Percentiles rank a stretch among this genome's conserved stretches.
These are phyloP conservation scores for Logfia minima DNA, from an alignment of 129 eudicot genomes.

Conservation along the genomic window DNA sequence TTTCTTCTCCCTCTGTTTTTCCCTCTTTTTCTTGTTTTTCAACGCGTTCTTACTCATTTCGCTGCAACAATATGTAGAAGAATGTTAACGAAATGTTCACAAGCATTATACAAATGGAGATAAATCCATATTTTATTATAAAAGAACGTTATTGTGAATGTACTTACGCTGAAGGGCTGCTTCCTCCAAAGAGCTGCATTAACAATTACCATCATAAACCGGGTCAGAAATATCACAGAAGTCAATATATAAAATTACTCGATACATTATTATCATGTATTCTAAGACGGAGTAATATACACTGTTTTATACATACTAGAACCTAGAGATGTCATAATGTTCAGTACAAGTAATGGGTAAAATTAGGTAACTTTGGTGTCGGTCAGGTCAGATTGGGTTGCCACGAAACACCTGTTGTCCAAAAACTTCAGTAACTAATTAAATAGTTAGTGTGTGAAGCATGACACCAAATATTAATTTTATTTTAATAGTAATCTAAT, in stretches of 20 bases:
- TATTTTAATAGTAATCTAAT: neutral
- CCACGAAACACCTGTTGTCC: neutral
- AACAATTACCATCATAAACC: conserved; percentile 12
- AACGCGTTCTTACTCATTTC: conserved; percentile 90
- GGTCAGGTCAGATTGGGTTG: neutral
- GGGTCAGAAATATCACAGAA: conserved; percentile 10
- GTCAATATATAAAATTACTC: neutral
- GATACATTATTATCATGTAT: neutral
- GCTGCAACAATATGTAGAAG: conserved; percentile 32
- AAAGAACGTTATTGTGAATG: conserved; percentile 1
- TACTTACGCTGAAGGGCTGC: conserved; percentile 64
- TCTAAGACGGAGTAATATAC: neutral
- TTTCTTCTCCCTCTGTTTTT: conserved; percentile 87
- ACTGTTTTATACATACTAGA: neutral
- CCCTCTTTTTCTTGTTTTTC: conserved; percentile 94
- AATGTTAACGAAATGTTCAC: neutral
- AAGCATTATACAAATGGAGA: conserved; percentile 13
- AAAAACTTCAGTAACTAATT: neutral
- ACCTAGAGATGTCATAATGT: neutral
- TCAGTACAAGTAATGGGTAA: neutral
- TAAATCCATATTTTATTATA: neutral
- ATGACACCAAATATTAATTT: neutral
- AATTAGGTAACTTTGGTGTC: neutral
- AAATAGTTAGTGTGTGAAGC: neutral
- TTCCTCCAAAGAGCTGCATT: conserved; percentile 76